Evolutionary conservation across 2,329 filamentous ascomycete species (phyloP).

Genomic region (Cordyceps militaris): DNA sequence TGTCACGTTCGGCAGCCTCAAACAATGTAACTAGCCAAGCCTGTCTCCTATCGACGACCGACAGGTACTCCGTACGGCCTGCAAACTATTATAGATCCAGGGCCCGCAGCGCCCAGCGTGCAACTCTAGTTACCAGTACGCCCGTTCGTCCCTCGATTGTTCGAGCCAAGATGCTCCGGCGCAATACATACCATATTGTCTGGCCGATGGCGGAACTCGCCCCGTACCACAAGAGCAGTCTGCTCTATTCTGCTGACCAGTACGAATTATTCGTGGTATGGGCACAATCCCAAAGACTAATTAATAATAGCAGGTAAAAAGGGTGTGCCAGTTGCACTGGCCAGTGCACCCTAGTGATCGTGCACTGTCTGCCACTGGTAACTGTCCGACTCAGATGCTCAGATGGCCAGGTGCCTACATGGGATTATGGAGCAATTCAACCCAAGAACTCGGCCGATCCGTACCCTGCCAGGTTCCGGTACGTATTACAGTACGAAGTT

Average conservation of each 20-base stretch:
- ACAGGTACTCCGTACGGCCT: neutral
- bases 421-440: slow-evolving; percentile 4
- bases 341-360: slow-evolving; percentile 1
- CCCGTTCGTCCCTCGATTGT: neutral
- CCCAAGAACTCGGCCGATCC: slow-evolving; percentile 7
- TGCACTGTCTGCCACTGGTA: too few relatives aligned
- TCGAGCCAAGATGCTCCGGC: neutral
- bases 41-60: neutral
- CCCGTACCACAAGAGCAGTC: neutral
- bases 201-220: neutral
- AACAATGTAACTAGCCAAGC: neutral
- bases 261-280: neutral
- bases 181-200: neutral
- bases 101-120: neutral
- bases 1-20: neutral
- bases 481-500: too few relatives aligned
- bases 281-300: neutral
- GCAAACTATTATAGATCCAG: neutral
- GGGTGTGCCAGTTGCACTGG: neutral
- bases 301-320: neutral
- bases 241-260: neutral
- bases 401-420: neutral
- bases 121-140: neutral
- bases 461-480: too few relatives aligned
- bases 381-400: slow-evolving; percentile 5